Percentiles rank a stretch among this genome's conserved stretches.
Evolutionary conservation across 345 rosid genomes (phyloP).

Genomic region (Euphorbia tirucalli): DNA sequence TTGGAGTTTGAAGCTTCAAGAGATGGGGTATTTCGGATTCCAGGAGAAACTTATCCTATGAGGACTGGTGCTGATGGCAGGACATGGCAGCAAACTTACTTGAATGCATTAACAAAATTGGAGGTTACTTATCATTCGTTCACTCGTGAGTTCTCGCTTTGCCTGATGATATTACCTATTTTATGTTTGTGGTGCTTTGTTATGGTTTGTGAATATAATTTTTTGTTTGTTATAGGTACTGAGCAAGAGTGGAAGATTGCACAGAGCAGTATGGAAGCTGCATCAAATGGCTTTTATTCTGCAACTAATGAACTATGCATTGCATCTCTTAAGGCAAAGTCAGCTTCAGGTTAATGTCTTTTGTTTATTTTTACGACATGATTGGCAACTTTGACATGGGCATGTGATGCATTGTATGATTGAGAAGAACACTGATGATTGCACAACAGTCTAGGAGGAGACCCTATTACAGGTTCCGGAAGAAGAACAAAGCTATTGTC

Average conservation of each 20-base stretch:
- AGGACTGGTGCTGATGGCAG: slow-evolving; percentile 50
- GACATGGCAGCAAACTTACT: slow-evolving; percentile 78
- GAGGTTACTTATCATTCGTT: slow-evolving; percentile 77
- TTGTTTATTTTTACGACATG: slow-evolving; percentile 5
- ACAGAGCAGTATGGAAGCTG: slow-evolving; percentile 77
- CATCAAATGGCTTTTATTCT: slow-evolving; percentile 67
- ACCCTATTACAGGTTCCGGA: background rate
- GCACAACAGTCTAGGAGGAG: background rate
- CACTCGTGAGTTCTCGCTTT: slow-evolving; percentile 52
- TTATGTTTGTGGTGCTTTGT: background rate
- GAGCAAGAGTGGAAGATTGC: slow-evolving; percentile 88
- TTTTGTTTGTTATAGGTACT: slow-evolving; percentile 40
- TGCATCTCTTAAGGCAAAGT: slow-evolving; percentile 76
- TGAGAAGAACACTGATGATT: background rate
- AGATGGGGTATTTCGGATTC: slow-evolving; percentile 65
- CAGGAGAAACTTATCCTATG: slow-evolving; percentile 47
- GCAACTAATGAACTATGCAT: slow-evolving; percentile 66
- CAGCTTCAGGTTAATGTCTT: slow-evolving; percentile 69
- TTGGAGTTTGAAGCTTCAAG: slow-evolving; percentile 90
- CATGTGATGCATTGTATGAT: slow-evolving; percentile 1
- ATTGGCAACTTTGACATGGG: background rate
- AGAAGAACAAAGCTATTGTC: background rate
- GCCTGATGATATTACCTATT: slow-evolving; percentile 18
- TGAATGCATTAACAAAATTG: slow-evolving; percentile 61
- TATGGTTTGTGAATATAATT: slow-evolving; percentile 8